Evolutionary conservation across 139 green algal genomes (phyloP).

Genomic region (Parachlorella kessleri): DNA sequence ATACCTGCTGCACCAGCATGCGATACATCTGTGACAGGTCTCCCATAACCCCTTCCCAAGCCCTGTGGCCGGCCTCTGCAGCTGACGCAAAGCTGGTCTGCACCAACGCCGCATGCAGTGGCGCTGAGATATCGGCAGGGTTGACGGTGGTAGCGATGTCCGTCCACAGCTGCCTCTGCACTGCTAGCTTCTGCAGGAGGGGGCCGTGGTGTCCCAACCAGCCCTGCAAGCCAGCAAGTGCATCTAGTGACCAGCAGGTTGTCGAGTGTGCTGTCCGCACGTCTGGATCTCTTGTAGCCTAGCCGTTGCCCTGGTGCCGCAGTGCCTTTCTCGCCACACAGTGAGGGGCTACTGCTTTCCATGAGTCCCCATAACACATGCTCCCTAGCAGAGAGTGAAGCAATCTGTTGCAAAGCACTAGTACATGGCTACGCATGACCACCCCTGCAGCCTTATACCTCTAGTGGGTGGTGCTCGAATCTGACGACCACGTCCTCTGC

Average conservation of each 20-base stretch:
- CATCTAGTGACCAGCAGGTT: too few relatives aligned
- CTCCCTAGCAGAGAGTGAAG: background rate
- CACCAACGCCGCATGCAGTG: constrained; percentile 31
- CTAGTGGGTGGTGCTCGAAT: constrained; percentile 73
- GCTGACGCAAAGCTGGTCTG: constrained; percentile 11
- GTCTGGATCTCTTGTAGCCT: too few relatives aligned
- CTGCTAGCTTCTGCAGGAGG: constrained; percentile 47
- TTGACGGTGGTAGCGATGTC: constrained; percentile 35
- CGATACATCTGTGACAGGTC: constrained; percentile 14
- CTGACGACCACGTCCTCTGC: constrained; percentile 44
- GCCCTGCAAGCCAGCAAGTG: too few relatives aligned
- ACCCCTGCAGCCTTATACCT: constrained; percentile 33
- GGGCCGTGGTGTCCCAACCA: constrained; percentile 62
- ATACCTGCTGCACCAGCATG: constrained; percentile 11
- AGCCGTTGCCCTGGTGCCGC: too few relatives aligned
- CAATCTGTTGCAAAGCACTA: background rate
- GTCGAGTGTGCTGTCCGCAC: too few relatives aligned
- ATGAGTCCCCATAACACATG: too few relatives aligned
- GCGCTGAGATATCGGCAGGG: constrained; percentile 2
- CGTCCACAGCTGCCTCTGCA: constrained; percentile 60
- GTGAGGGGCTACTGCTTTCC: too few relatives aligned
- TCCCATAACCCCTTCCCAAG: constrained; percentile 27
- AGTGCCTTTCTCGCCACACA: too few relatives aligned
- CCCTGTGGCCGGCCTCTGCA: background rate
- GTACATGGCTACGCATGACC: background rate